phyloP scores from a whole-genome alignment of 805 yeast species.

The Blastobotrys mokoenaii region DNA sequence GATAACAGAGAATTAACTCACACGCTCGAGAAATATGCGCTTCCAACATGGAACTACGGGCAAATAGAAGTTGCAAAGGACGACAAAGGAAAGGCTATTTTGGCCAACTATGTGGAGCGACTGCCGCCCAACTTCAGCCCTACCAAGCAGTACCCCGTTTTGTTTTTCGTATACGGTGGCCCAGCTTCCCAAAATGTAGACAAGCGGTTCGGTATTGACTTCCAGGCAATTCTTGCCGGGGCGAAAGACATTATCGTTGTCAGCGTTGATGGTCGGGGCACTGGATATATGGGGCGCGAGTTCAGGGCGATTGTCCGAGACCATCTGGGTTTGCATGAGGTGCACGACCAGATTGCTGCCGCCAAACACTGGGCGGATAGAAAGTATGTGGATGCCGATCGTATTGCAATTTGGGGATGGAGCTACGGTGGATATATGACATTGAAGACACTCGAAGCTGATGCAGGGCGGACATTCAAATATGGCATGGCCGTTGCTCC shows the following conservation, averaged over 20 bases:
- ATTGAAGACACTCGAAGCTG: conserved; percentile 77
- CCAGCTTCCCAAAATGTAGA: conserved; percentile 85
- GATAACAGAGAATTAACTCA: conserved; percentile 23
- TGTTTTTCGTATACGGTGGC: conserved; percentile 90
- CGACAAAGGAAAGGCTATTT: conserved; percentile 28
- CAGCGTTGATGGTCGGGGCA: conserved; percentile 95
- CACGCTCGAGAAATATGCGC: conserved; percentile 32
- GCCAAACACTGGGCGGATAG: conserved; percentile 62
- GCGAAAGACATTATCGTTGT: conserved; percentile 78
- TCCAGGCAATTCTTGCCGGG: conserved; percentile 71
- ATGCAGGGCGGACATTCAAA: conserved; percentile 63
- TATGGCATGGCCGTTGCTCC: conserved; percentile 97
- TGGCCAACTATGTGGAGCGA: conserved; percentile 62
- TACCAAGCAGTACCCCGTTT: conserved; percentile 62
- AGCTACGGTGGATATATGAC: conserved; percentile 95
- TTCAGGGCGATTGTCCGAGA: conserved; percentile 78
- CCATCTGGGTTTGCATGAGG: conserved; percentile 72
- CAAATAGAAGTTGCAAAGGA: conserved; percentile 37
- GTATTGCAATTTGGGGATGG: conserved; percentile 96
- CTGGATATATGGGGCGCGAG: conserved; percentile 76
- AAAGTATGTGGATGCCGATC: conserved; percentile 54
- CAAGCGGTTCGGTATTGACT: conserved; percentile 50
- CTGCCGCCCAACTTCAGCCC: conserved; percentile 65
- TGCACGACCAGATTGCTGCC: conserved; percentile 77
- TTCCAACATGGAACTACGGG: conserved; percentile 52